A percentile compares a stretch with the other conserved stretches of the same genome.
phyloP scores from a whole-genome alignment of 2,329 filamentous ascomycete species.

The Fusarium sp. region DNA sequence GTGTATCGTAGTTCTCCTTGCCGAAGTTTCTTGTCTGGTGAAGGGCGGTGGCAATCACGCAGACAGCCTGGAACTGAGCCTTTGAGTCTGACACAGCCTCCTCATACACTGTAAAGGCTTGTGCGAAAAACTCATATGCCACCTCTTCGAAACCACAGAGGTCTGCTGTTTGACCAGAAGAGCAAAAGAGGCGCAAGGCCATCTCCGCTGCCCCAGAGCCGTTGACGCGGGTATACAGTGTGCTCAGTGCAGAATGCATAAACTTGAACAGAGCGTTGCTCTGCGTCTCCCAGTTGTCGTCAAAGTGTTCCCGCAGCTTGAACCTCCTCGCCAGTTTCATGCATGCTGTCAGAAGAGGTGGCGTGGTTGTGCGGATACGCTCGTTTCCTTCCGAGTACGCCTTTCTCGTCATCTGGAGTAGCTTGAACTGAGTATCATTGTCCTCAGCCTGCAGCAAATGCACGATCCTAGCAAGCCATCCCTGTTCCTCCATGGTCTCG shows the following conservation, averaged over 20 bases:
- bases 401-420: slow-evolving; percentile 89
- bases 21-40: slow-evolving; percentile 92
- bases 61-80: slow-evolving; percentile 98
- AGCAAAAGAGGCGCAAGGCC: slow-evolving; percentile 88
- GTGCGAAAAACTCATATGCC: slow-evolving; percentile 97
- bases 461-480: slow-evolving; percentile 93
- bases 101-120: slow-evolving; percentile 98
- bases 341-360: slow-evolving; percentile 89
- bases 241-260: slow-evolving; percentile 89
- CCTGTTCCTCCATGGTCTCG: slow-evolving; percentile 98
- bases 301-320: slow-evolving; percentile 90
- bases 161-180: slow-evolving; percentile 93
- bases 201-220: slow-evolving; percentile 85
- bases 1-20: slow-evolving; percentile 97
- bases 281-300: slow-evolving; percentile 75
- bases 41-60: slow-evolving; percentile 89
- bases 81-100: slow-evolving; percentile 96
- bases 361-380: slow-evolving; percentile 94
- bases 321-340: slow-evolving; percentile 91
- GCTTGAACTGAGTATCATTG: slow-evolving; percentile 94
- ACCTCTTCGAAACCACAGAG: slow-evolving; percentile 95
- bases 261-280: slow-evolving; percentile 92
- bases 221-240: slow-evolving; percentile 88
- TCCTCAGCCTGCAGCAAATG: slow-evolving; percentile 87
- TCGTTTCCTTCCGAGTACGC: slow-evolving; percentile 94